Base-by-base conservation (phyloP, 2,329 filamentous ascomycete genomes). In the Colletotrichum theobromicola region DNA sequence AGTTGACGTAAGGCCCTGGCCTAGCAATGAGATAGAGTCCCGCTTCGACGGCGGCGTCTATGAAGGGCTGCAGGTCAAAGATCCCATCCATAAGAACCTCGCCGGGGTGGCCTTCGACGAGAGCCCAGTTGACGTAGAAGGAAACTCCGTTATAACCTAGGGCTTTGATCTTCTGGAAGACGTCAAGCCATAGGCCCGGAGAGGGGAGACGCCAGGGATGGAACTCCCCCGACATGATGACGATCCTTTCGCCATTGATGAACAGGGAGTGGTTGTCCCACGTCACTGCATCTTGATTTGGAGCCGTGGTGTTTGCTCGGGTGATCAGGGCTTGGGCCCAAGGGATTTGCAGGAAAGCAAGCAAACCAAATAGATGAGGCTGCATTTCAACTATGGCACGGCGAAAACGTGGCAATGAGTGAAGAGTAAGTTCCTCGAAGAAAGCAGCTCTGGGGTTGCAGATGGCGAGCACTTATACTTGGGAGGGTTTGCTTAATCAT, bases 121-220 rank as follows among this genome's bases (percentile, higher is more conserved):
- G 82, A 13, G 91, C 92, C 93, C 93, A 95, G 77, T 94, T 88
- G 7, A 91, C 86, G 79, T 95, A 95, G 80, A 94, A 93, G 0
- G 92, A 94, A 4, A 94, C 92, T 26, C 89, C 88, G 76, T 93
- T 94, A 83, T 93, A 94, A 1, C 93, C 93, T 0, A 94, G 82
- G 2, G 93, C 90, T 82, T 93, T 94, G 82, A 95, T 89, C 83
- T 95, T 95, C 79, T 95, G 91, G 75, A 95, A 91, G 9, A 95
- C 82, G 78, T 95, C 93, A 26, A 93, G 86, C 88, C 91, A 85
- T 2, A 85, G 76, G 6, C 77, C 79, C 1, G 83, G 83, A 0
- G 82, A 81, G 1, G 83, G 83, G 18, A 84, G 35, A 18, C 61
- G 61, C 34, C 24, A 95, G 0, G 93, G 93, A 80, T 95, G 94